phyloP scores from a whole-genome alignment of 106 monocot species.

The Dioscorea dumetorum region DNA sequence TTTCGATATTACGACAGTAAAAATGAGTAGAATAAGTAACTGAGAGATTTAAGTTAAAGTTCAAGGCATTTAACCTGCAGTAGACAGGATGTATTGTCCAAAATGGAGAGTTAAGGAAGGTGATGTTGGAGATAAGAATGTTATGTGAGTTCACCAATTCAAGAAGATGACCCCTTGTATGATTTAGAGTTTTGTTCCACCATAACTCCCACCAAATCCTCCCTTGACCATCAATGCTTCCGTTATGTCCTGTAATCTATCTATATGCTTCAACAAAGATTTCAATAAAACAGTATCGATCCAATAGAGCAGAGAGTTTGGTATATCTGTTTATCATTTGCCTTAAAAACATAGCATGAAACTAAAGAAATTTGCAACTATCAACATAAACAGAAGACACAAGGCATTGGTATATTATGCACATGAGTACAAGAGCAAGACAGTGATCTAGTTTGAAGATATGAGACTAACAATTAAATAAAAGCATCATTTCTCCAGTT shows the following conservation, averaged over 20 bases:
- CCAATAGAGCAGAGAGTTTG: background rate
- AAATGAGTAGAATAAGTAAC: too few species aligned
- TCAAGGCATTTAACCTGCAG: conserved; percentile 44
- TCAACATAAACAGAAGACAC: too few species aligned
- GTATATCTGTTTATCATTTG: background rate
- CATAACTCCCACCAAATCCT: conserved; percentile 94
- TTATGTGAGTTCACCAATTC: conserved; percentile 80
- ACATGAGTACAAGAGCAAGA: too few species aligned
- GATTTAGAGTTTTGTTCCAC: conserved; percentile 83
- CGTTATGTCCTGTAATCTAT: conserved; percentile 63
- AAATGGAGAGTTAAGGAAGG: conserved; percentile 86
- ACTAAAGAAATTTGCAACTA: too few species aligned
- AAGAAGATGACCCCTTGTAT: conserved; percentile 86
- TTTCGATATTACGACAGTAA: too few species aligned
- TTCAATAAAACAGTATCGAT: background rate
- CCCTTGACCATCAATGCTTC: conserved; percentile 88
- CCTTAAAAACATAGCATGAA: too few species aligned
- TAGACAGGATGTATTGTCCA: conserved; percentile 97
- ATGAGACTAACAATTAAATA: too few species aligned
- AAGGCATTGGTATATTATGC: too few species aligned
- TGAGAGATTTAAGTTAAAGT: too few species aligned
- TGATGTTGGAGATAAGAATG: conserved; percentile 77
- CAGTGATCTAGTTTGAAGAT: too few species aligned
- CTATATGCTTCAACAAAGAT: background rate
- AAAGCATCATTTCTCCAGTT: too few species aligned